Percentiles rank a stretch among this genome's conserved stretches.
Conservation (phyloP, 352 stramenopile species). For the Pythium chondricola region DNA sequence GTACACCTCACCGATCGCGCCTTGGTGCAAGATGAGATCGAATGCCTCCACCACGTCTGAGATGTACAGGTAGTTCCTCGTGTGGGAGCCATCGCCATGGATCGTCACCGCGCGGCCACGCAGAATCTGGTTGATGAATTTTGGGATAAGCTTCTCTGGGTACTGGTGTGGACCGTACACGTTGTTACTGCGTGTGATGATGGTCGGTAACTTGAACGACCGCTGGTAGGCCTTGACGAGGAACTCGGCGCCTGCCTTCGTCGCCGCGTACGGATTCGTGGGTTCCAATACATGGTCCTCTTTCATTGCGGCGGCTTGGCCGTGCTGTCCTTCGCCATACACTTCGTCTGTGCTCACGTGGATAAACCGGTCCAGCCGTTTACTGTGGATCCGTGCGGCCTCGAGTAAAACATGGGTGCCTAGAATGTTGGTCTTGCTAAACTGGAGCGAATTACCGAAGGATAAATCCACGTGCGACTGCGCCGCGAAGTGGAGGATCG, state of each 20-base stretch:
- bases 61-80: constrained; percentile 97
- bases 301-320: constrained; percentile 90
- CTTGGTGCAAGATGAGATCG: constrained; percentile 94
- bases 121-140: constrained; percentile 97
- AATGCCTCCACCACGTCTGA: constrained; percentile 95
- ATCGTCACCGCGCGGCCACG: constrained; percentile 88
- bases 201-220: constrained; percentile 93
- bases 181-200: constrained; percentile 99
- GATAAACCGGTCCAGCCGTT: constrained; percentile 91
- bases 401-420: constrained; percentile 98
- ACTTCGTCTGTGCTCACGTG: constrained; percentile 98
- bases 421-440: constrained; percentile 97
- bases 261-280: constrained; percentile 98
- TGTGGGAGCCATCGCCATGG: constrained; percentile 94
- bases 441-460: constrained; percentile 98
- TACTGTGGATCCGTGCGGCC: constrained; percentile 83
- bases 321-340: constrained; percentile 92
- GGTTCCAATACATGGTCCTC: constrained; percentile 94
- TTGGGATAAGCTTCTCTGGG: constrained; percentile 98
- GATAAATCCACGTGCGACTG: constrained; percentile 98
- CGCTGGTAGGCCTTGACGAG: constrained; percentile 93
- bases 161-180: constrained; percentile 98
- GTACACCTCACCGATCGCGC: constrained; percentile 90
- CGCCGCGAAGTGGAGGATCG: constrained; percentile 97
- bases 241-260: constrained; percentile 98